phyloP scores from a whole-genome alignment of 495 filamentous ascomycete species.

The Xylaria castorea region DNA sequence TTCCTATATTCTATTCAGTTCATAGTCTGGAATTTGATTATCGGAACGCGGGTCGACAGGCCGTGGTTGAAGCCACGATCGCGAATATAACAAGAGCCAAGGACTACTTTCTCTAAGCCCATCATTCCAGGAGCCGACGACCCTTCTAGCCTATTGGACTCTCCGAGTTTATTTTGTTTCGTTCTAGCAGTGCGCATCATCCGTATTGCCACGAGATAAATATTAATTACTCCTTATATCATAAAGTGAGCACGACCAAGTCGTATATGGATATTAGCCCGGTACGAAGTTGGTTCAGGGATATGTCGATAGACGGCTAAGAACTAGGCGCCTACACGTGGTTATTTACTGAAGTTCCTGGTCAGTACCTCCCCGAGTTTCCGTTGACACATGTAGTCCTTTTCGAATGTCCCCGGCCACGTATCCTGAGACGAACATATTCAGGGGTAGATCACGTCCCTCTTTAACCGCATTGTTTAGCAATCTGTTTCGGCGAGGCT shows the following conservation, averaged over 20 bases:
- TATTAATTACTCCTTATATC: conserved; percentile 4
- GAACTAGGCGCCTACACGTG: not conserved
- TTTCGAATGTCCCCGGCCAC: not conserved
- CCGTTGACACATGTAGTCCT: not conserved
- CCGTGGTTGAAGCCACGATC: not conserved
- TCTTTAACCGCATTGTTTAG: conserved; percentile 16
- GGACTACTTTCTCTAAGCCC: not conserved
- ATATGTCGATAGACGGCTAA: not conserved
- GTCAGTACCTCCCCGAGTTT: not conserved
- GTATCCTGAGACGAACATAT: conserved; percentile 1
- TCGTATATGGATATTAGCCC: not conserved
- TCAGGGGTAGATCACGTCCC: conserved; percentile 9
- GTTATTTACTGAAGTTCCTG: not conserved
- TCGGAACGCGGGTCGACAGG: conserved; percentile 12
- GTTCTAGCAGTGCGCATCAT: not conserved
- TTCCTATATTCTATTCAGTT: not conserved
- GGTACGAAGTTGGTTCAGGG: not conserved
- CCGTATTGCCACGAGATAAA: not conserved
- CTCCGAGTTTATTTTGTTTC: not conserved
- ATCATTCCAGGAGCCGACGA: not conserved
- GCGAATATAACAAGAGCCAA: not conserved
- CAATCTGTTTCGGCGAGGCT: not conserved
- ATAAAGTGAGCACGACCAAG: not conserved
- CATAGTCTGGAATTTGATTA: too few species aligned
- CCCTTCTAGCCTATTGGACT: conserved; percentile 1